Evolutionary conservation across 805 yeast species (phyloP), one percentile per base, ranked within the genome.

Genomic region (Hanseniaspora opuntiae): DNA sequence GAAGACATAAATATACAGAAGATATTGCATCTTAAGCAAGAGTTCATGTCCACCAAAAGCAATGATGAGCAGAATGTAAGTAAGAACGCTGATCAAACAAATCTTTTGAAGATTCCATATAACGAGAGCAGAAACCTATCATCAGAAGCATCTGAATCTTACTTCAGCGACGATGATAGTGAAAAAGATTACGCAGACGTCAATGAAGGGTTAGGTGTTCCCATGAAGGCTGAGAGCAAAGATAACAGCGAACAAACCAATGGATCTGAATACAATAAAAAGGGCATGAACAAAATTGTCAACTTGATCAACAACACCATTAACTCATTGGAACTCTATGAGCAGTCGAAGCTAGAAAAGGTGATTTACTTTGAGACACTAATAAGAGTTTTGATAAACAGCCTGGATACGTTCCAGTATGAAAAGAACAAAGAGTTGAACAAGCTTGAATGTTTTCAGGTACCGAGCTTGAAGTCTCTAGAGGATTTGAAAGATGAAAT

Each of bases 1-100:
- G 72, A 75, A 53, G 89, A 84, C 62, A 47, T 72, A 14, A 66
- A 71, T 2, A 83, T 87, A 86, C 52, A 53, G 19, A 53, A 44
- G 24, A 32, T 53, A 32, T 24, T 46, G 28, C 45, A 40, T 30
- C 42, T 53, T 36, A 53, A 47, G 22, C 22, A 35, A 28, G 45
- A 47, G 12, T 37, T 51, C 22, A 37, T 36, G 47, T 7, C 33
- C 1, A 30, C 33, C 4, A 44, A 32, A n/a, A 37, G 19, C 17
- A 22, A 39, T 22, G 42, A 39, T 5, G 30, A 39, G 3, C 10
- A n/a, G 17, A 39, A 22, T 16, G 7, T 22, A n/a, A 39, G 28
- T 19, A 5, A 39, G 14, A n/a, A 12, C 4, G 35, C 7, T 17
- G 37, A 17, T 12, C 32, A 30, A 24, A 11, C 22, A 9, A 20